Conservation (phyloP, 345 rosid species). For the Aquilaria malaccensis region DNA sequence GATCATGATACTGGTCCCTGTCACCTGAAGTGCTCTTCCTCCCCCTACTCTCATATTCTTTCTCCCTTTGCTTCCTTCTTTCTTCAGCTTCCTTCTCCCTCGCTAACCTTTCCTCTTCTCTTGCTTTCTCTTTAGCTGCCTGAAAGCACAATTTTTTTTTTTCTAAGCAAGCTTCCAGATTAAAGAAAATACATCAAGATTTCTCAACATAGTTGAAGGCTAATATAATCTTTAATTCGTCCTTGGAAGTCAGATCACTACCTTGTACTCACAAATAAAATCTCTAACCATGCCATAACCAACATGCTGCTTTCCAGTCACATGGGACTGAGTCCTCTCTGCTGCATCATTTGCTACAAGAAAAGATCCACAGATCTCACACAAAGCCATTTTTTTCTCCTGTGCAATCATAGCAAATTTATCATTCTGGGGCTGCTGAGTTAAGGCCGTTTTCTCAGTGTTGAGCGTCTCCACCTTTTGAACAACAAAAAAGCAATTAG, state of each 20-base stretch:
- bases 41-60: slow-evolving; percentile 47
- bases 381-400: slow-evolving; percentile 95
- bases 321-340: slow-evolving; percentile 97
- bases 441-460: slow-evolving; percentile 59
- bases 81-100: slow-evolving; percentile 90
- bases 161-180: slow-evolving; percentile 3
- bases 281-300: slow-evolving; percentile 98
- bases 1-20: slow-evolving; percentile 50
- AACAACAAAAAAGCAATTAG: slow-evolving; percentile 1
- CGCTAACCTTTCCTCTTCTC: slow-evolving; percentile 70
- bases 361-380: slow-evolving; percentile 98
- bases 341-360: slow-evolving; percentile 93
- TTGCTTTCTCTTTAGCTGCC: slow-evolving; percentile 80
- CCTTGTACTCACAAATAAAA: slow-evolving; percentile 73
- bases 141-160: slow-evolving; percentile 20
- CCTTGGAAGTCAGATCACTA: slow-evolving; percentile 19
- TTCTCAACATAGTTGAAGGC: neutral
- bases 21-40: slow-evolving; percentile 71
- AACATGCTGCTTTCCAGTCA: slow-evolving; percentile 93
- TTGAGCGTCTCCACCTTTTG: slow-evolving; percentile 80
- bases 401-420: slow-evolving; percentile 70
- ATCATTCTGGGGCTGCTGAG: slow-evolving; percentile 64
- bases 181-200: slow-evolving; percentile 1
- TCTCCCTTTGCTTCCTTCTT: slow-evolving; percentile 62
- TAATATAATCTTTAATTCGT: slow-evolving; percentile 4